Conservation (phyloP, 2,329 filamentous ascomycete genomes). For the Aspergillus sp. region DNA sequence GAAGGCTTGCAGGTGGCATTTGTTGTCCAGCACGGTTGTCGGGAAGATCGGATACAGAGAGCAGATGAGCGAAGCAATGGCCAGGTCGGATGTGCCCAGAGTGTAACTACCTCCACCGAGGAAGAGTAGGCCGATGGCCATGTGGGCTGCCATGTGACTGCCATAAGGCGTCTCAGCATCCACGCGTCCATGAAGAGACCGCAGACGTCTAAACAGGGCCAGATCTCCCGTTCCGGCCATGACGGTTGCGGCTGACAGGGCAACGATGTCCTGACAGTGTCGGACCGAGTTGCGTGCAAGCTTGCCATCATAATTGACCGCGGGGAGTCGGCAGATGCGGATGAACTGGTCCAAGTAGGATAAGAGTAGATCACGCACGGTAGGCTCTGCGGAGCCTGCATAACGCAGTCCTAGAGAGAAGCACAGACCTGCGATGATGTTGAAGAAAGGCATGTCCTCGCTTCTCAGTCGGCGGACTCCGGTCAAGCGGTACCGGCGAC, state of each 20-base stretch:
- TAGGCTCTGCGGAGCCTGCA: constrained; percentile 67
- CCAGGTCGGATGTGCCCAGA: constrained; percentile 82
- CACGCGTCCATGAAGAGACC: constrained; percentile 82
- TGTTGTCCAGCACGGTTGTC: constrained; percentile 84
- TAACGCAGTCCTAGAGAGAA: constrained; percentile 73
- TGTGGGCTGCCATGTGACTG: constrained; percentile 87
- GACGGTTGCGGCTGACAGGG: constrained; percentile 77
- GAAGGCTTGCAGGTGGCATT: constrained; percentile 92
- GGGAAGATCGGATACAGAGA: constrained; percentile 96
- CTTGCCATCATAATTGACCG: constrained; percentile 74
- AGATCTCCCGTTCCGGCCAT: constrained; percentile 97
- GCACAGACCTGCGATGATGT: constrained; percentile 85
- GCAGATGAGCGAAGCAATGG: constrained; percentile 80
- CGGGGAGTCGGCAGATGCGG: constrained; percentile 66
- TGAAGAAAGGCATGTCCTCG: constrained; percentile 86
- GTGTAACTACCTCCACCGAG: constrained; percentile 90
- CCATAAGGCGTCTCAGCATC: constrained; percentile 85
- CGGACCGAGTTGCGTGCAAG: constrained; percentile 78
- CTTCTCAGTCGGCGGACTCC: constrained; percentile 65
- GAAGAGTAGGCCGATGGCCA: constrained; percentile 88
- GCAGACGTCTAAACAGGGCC: constrained; percentile 76
- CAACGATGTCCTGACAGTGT: constrained; percentile 87
- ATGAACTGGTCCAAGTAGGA: constrained; percentile 85
- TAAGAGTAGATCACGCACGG: constrained; percentile 77
- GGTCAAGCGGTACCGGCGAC: constrained; percentile 59